These are phyloP conservation scores for Saccharomycopsis fibuligera DNA, from an alignment of 805 yeast genomes.

Conservation along the genomic window DNA sequence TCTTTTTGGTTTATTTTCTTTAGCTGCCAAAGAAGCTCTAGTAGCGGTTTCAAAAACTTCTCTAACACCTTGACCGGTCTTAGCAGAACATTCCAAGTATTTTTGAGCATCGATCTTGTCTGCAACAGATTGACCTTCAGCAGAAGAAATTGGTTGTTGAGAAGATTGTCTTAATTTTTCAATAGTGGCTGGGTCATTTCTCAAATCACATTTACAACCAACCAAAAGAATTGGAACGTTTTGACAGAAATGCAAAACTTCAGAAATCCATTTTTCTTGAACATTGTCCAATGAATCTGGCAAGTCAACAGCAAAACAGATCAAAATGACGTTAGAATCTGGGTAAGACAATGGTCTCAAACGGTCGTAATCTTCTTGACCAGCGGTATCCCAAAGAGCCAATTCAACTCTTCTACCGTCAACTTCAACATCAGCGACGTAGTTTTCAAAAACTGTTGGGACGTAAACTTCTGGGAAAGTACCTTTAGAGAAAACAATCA, in stretches of 20 bases:
- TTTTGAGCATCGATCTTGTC: slow-evolving; percentile 82
- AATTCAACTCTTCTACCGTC: slow-evolving; percentile 89
- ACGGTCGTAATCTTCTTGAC: slow-evolving; percentile 96
- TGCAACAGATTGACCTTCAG: slow-evolving; percentile 84
- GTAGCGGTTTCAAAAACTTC: slow-evolving; percentile 92
- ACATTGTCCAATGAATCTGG: slow-evolving; percentile 92
- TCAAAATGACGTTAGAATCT: slow-evolving; percentile 84
- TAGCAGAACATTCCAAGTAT: slow-evolving; percentile 90
- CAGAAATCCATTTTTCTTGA: slow-evolving; percentile 93
- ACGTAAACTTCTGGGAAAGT: slow-evolving; percentile 92
- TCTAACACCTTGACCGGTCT: slow-evolving; percentile 84
- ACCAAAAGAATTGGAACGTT: slow-evolving; percentile 89
- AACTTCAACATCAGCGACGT: slow-evolving; percentile 92
- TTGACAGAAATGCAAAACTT: slow-evolving; percentile 88
- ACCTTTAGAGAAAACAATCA: slow-evolving; percentile 81
- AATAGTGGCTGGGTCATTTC: slow-evolving; percentile 73
- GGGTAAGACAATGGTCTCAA: slow-evolving; percentile 46
- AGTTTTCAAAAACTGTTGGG: slow-evolving; percentile 95
- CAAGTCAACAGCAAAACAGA: slow-evolving; percentile 84
- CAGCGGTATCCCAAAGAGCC: slow-evolving; percentile 98
- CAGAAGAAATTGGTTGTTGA: slow-evolving; percentile 72
- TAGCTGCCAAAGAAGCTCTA: slow-evolving; percentile 75
- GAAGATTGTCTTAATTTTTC: slow-evolving; percentile 69
- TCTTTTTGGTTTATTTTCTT: slow-evolving; percentile 38
- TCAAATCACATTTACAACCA: slow-evolving; percentile 86